Conservation (phyloP, 1,139 yeast genomes). For the Debaryomyces sp. region DNA sequence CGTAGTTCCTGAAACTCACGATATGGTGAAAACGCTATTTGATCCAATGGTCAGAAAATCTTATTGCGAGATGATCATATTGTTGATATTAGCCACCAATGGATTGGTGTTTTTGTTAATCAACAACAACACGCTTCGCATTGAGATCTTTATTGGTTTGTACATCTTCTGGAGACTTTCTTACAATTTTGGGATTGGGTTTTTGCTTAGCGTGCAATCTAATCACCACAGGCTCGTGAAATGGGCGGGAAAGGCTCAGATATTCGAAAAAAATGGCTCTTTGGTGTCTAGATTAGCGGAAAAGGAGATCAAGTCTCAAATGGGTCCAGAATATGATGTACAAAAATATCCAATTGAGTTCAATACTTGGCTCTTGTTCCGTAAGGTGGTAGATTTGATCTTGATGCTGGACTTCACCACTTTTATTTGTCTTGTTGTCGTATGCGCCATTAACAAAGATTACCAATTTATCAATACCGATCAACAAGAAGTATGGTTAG, state of each 20-base stretch:
- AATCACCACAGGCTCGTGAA: slow-evolving; percentile 57
- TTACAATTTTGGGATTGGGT: slow-evolving; percentile 82
- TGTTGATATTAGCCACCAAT: slow-evolving; percentile 54
- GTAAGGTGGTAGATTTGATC: slow-evolving; percentile 80
- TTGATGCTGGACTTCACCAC: slow-evolving; percentile 86
- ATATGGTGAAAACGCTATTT: slow-evolving; percentile 81
- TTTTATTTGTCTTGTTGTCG: slow-evolving; percentile 68
- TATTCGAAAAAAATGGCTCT: slow-evolving; percentile 45
- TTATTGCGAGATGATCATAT: slow-evolving; percentile 62
- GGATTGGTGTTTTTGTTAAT: slow-evolving; percentile 50
- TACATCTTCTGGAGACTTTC: slow-evolving; percentile 78
- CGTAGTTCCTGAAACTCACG: slow-evolving; percentile 78
- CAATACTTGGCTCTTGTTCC: slow-evolving; percentile 81
- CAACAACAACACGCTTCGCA: slow-evolving; percentile 33
- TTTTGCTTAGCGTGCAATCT: slow-evolving; percentile 68
- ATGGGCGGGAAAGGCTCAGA: slow-evolving; percentile 50
- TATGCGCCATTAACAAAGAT: slow-evolving; percentile 51
- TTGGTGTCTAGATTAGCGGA: slow-evolving; percentile 47
- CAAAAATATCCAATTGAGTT: slow-evolving; percentile 67
- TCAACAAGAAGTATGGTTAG: slow-evolving; percentile 37
- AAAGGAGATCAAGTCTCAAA: slow-evolving; percentile 55
- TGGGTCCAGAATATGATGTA: slow-evolving; percentile 57
- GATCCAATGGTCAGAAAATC: slow-evolving; percentile 79
- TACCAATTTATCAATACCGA: slow-evolving; percentile 39
- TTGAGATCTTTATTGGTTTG: slow-evolving; percentile 50